Evolutionary conservation across 129 eudicot genomes (phyloP).

Genomic region (Arctium lappa): DNA sequence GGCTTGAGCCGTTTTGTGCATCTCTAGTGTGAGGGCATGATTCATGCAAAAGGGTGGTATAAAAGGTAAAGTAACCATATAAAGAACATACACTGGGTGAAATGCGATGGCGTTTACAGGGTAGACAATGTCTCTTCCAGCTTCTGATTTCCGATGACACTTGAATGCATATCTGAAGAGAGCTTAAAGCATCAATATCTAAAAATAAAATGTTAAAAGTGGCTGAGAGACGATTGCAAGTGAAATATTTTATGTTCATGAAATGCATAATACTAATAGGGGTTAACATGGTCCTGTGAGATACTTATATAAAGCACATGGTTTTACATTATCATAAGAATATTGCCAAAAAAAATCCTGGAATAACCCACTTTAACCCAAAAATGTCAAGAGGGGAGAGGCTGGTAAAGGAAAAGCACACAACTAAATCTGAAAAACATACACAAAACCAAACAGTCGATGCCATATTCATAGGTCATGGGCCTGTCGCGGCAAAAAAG

Average conservation of each 20-base stretch:
- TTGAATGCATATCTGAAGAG: conserved; percentile 82
- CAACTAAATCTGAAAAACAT: background rate
- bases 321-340: background rate
- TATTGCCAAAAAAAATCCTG: background rate
- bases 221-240: background rate
- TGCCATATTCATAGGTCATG: background rate
- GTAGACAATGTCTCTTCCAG: conserved; percentile 90
- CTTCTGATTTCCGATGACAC: conserved; percentile 92
- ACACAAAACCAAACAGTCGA: background rate
- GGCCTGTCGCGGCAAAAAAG: background rate
- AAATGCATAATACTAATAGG: background rate
- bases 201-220: background rate
- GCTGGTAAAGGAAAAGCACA: too few relatives aligned
- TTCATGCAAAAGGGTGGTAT: background rate
- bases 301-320: background rate
- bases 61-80: background rate
- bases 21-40: background rate
- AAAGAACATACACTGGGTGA: conserved; percentile 77
- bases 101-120: conserved; percentile 91
- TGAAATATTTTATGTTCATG: background rate
- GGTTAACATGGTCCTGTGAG: background rate
- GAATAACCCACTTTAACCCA: too few relatives aligned
- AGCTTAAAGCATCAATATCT: conserved; percentile 15
- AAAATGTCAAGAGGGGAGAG: too few relatives aligned
- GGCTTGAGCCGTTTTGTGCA: background rate